Base-by-base conservation (phyloP, 1,284 basidiomycete genomes). In the Apiotrichum brassicae region DNA sequence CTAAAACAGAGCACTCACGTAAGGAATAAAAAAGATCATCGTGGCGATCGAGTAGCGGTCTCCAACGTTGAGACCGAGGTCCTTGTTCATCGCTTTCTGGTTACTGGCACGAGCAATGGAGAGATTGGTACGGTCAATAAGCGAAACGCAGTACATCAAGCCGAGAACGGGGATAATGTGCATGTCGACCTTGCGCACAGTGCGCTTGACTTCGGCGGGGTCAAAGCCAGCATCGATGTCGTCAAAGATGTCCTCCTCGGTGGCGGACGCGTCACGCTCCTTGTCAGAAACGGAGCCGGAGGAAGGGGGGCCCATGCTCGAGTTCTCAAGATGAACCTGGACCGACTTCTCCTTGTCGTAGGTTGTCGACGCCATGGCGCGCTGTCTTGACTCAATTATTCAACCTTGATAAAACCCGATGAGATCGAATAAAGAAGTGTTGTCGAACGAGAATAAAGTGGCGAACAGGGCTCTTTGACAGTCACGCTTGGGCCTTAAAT, bases 1-100 rank as follows among this genome's bases (percentile, higher is more conserved):
- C 41, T 3, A 76, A 75, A 57, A 75, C n/a, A n/a, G n/a, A n/a
- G n/a, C n/a, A n/a, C n/a, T 58, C 46, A 75, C 65, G 54, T 72
- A 70, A 9, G 69, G 64, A 20, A 67, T 50, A 58, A 71, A 72
- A 56, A 72, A 70, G 18, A 67, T 54, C 20, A 71, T 51, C 3
- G 65, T 61, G 45, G 68, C 62, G 48, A 73, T 63, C 24, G 64
- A 62, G 58, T 72, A 74, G 37, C 72, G 65, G 25, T 66, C 70
- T 5, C 14, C 7, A 7, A 39, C 14, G 16, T 56, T 48, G 12
- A 57, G 23, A 3, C 28, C 28, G 28, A 73, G 57, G 8, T 58
- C 64, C 14, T 40, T 41, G 23, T 55, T 54, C 60, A 70, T 70
- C 19, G 22, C n/a, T 11, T 23, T 34, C 19, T 50, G n/a, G 38